Conservation (phyloP, 805 yeast species). For the Saturnispora quitensis region DNA sequence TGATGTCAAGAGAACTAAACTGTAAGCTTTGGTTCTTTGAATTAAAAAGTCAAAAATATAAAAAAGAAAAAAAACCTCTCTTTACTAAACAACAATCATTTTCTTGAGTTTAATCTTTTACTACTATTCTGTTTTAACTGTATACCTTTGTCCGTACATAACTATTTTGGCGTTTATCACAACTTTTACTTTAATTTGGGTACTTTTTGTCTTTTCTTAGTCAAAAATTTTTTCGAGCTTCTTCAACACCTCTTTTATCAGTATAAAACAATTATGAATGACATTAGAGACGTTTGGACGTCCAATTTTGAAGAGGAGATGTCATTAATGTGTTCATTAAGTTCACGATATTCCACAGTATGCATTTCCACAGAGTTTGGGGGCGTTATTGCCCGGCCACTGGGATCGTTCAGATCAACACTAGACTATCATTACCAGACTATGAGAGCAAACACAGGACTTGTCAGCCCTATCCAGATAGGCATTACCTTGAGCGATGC, state of each 20-base stretch:
- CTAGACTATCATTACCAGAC: slow-evolving; percentile 95
- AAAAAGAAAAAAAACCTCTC: neutral
- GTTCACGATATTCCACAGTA: slow-evolving; percentile 31
- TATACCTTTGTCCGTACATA: neutral
- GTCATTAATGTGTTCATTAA: slow-evolving; percentile 24
- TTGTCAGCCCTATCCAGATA: slow-evolving; percentile 76
- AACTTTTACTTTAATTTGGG: neutral
- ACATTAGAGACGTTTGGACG: slow-evolving; percentile 62
- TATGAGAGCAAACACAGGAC: slow-evolving; percentile 81
- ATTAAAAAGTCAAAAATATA: neutral
- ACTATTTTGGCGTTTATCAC: neutral
- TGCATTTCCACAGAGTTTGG: slow-evolving; percentile 89
- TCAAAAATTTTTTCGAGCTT: neutral
- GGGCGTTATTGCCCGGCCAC: slow-evolving; percentile 92
- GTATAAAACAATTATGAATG: slow-evolving; percentile 1
- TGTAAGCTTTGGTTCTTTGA: neutral
- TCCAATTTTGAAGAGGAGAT: slow-evolving; percentile 62
- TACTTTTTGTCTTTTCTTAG: neutral
- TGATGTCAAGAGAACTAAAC: neutral
- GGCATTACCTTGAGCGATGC: slow-evolving; percentile 69
- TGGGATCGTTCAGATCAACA: slow-evolving; percentile 83
- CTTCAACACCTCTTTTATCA: neutral
- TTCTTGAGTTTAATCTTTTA: neutral
- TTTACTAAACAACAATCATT: neutral
- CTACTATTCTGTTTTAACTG: neutral